Percentiles rank a stretch among this genome's conserved stretches.
phyloP scores from a whole-genome alignment of 352 stramenopile species.

The Phytophthora pinifolia region DNA sequence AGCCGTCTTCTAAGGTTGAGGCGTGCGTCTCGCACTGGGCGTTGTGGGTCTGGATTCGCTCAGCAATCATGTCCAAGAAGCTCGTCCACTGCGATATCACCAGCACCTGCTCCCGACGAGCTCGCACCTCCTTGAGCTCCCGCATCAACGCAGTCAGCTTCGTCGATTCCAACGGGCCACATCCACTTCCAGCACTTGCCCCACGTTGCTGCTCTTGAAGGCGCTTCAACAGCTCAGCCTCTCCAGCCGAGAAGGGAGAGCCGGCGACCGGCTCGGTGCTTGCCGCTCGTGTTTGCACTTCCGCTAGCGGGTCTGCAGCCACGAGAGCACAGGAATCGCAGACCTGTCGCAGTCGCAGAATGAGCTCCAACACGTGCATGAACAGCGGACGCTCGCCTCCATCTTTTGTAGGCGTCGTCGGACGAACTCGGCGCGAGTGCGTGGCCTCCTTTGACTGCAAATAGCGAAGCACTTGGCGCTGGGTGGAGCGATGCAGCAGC shows the following conservation, averaged over 20 bases:
- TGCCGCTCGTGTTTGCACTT: constrained; percentile 38
- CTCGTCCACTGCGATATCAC: constrained; percentile 91
- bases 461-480: constrained; percentile 78
- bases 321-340: constrained; percentile 76
- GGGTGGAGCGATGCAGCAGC: constrained; percentile 78
- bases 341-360: constrained; percentile 85
- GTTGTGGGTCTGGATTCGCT: constrained; percentile 44
- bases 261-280: constrained; percentile 17
- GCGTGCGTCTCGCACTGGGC: constrained; percentile 19
- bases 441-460: constrained; percentile 51
- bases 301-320: constrained; percentile 41
- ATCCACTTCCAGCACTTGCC: constrained; percentile 7
- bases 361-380: constrained; percentile 90
- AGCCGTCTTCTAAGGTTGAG: constrained; percentile 17
- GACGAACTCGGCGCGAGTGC: constrained; percentile 15
- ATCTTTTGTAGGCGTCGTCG: constrained; percentile 24
- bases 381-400: constrained; percentile 40
- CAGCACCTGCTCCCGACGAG: constrained; percentile 54
- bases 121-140: constrained; percentile 49
- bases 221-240: constrained; percentile 37
- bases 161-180: constrained; percentile 43
- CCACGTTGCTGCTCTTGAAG: constrained; percentile 21
- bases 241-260: constrained; percentile 30
- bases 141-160: constrained; percentile 62
- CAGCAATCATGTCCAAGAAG: constrained; percentile 78